These are phyloP conservation scores for Ceratocystis ficicola DNA, from an alignment of 2,329 filamentous ascomycete species.

Conservation along the genomic window DNA sequence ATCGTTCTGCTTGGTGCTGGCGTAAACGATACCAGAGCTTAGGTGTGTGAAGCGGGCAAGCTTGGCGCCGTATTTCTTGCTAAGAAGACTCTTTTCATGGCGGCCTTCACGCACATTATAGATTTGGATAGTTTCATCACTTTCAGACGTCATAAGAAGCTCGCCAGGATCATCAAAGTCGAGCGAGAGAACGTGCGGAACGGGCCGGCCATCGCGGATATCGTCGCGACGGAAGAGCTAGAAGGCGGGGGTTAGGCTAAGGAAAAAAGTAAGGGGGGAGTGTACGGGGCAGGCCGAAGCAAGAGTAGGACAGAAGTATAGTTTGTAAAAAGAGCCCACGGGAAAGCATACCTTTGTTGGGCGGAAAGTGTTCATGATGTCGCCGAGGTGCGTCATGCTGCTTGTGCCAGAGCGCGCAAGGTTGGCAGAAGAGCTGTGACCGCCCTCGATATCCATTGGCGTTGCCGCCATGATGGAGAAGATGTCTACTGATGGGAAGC, in stretches of 20 bases:
- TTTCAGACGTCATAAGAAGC: conserved; percentile 77
- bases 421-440: conserved; percentile 36
- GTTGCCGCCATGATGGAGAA: conserved; percentile 37
- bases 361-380: conserved; percentile 65
- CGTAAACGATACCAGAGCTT: conserved; percentile 81
- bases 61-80: conserved; percentile 94
- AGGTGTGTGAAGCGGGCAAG: conserved; percentile 91
- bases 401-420: conserved; percentile 38
- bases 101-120: conserved; percentile 88
- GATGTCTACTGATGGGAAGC: not conserved
- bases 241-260: not conserved
- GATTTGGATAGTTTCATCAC: conserved; percentile 89
- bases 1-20: conserved; percentile 88
- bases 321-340: too few relatives aligned
- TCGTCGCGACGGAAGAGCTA: conserved; percentile 51
- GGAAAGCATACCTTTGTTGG: conserved; percentile 55
- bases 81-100: conserved; percentile 76
- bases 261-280: not conserved
- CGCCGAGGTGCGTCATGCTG: conserved; percentile 55
- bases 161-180: conserved; percentile 96
- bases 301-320: too few relatives aligned
- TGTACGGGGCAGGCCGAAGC: not conserved
- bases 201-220: conserved; percentile 39
- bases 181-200: conserved; percentile 67
- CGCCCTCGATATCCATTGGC: conserved; percentile 47